Evolutionary conservation across 2,329 filamentous ascomycete genomes (phyloP), one percentile per base, ranked within the genome.

Genomic region (Fusarium mangiferae): DNA sequence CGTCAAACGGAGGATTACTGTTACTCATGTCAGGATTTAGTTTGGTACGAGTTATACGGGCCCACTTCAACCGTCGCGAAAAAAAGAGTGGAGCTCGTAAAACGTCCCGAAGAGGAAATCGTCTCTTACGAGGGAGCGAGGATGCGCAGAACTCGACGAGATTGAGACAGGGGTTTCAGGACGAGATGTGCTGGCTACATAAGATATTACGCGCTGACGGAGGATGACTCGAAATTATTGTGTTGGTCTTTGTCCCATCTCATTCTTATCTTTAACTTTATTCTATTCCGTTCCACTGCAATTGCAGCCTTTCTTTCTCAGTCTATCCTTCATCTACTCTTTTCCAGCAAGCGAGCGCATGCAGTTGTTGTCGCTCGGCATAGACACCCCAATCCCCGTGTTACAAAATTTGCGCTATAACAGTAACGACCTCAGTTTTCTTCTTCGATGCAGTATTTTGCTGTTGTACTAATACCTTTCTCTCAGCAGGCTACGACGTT

Each of bases 101-200:
- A 68, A 59, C 44, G 10, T 38, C 69, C 69, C 35, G 64, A 72
- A 72, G 14, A 48, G 57, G 69, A 55, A 72, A 72, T 72, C 63
- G 39, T 46, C 49, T 35, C 46, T 68, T 72, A 72, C 69, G 68
- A 48, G 45, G 45, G 45, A 48, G 51, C 62, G 45, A 68, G 45
- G 35, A 41, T 57, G 66, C 66, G 44, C 36, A 51, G 24, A 30
- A 22, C 17, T 38, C 12, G 42, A 22, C 15, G 36, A 36, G 56
- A 45, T 17, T 15, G 36, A 36, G 56, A 45, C 20, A 44, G 30
- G 41, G 49, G 13, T 44, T 22, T 9, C 46, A 28, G 38, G 13
- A 54, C 44, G 17, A n/a, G 36, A 56, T 51, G 17, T 10, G n/a
- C 18, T 48, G 26, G 26, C 14, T 61, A 62, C 35, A 68, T 44